Percentiles rank a stretch among this genome's conserved stretches.
These are phyloP conservation scores for Ananas comosus DNA, from an alignment of 176 grass and related monocot genomes.

Conservation along the genomic window DNA sequence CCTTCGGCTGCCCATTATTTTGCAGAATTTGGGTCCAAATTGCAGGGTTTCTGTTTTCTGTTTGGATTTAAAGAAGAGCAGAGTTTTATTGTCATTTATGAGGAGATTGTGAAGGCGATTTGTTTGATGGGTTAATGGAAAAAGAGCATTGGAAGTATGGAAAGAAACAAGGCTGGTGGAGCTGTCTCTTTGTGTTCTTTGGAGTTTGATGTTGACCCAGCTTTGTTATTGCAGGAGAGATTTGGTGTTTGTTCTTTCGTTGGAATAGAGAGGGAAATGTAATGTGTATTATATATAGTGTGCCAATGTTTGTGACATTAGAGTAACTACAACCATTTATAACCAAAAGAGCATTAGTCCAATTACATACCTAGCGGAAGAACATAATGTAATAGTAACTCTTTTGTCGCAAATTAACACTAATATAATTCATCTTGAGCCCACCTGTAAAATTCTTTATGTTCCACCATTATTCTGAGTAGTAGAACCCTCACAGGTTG, in stretches of 20 bases:
- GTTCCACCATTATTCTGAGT: too few relatives aligned
- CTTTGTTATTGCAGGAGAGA: constrained; percentile 34
- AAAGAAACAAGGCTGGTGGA: constrained; percentile 9
- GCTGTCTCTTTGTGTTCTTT: constrained; percentile 12
- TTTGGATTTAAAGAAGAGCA: constrained; percentile 6
- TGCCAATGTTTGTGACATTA: too few relatives aligned
- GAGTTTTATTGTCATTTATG: constrained; percentile 16
- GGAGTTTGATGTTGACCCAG: constrained; percentile 27
- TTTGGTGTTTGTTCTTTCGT: constrained; percentile 22
- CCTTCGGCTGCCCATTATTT: constrained; percentile 12
- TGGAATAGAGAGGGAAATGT: constrained; percentile 6
- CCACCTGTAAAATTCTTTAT: too few relatives aligned
- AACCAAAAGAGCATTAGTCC: too few relatives aligned
- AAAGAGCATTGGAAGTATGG: neutral
- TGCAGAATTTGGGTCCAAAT: neutral
- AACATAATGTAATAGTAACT: neutral
- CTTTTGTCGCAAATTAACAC: neutral
- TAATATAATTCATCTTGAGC: too few relatives aligned
- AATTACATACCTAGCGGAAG: neutral
- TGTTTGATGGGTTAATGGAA: constrained; percentile 5
- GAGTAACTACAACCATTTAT: too few relatives aligned
- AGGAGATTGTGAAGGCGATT: constrained; percentile 11
- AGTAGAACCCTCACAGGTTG: too few relatives aligned
- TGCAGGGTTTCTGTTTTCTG: neutral
- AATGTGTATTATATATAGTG: neutral